A percentile compares a stretch with the other conserved stretches of the same genome.
Conservation (phyloP, 1,284 basidiomycete species). For the Fomitopsis palustris region DNA sequence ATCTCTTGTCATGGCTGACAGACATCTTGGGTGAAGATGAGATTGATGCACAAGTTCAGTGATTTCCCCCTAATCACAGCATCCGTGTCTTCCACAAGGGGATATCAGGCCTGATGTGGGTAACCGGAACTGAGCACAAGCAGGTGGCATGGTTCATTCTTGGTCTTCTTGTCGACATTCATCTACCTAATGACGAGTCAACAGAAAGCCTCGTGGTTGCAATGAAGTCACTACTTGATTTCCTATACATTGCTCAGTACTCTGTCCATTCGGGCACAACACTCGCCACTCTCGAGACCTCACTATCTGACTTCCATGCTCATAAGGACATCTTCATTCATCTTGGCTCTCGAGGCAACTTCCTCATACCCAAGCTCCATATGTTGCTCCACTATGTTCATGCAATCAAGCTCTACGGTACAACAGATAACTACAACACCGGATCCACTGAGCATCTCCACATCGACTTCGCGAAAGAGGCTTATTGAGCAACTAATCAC, state of each 20-base stretch:
- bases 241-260: slow-evolving; percentile 20
- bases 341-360: slow-evolving; percentile 19
- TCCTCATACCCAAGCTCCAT: slow-evolving; percentile 30
- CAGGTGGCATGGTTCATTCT: slow-evolving; percentile 14
- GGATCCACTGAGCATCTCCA: slow-evolving; percentile 26
- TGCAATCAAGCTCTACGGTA: slow-evolving; percentile 17
- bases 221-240: slow-evolving; percentile 14
- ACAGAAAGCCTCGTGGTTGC: slow-evolving; percentile 1
- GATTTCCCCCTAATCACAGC: slow-evolving; percentile 32
- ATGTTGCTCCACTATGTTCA: slow-evolving; percentile 19
- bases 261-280: slow-evolving; percentile 16
- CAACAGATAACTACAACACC: slow-evolving; percentile 24
- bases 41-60: slow-evolving; percentile 27
- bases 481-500: slow-evolving; percentile 28
- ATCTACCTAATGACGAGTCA: neutral
- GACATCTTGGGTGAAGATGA: slow-evolving; percentile 21
- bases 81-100: slow-evolving; percentile 36
- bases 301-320: slow-evolving; percentile 24
- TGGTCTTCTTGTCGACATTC: slow-evolving; percentile 6
- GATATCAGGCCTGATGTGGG: slow-evolving; percentile 20
- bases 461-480: slow-evolving; percentile 27
- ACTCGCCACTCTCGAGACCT: slow-evolving; percentile 15
- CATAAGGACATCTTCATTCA: slow-evolving; percentile 24
- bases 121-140: slow-evolving; percentile 17
- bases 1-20: slow-evolving; percentile 30